Conservation (phyloP, 495 filamentous ascomycete species). For the Aspergillus bertholletiae region DNA sequence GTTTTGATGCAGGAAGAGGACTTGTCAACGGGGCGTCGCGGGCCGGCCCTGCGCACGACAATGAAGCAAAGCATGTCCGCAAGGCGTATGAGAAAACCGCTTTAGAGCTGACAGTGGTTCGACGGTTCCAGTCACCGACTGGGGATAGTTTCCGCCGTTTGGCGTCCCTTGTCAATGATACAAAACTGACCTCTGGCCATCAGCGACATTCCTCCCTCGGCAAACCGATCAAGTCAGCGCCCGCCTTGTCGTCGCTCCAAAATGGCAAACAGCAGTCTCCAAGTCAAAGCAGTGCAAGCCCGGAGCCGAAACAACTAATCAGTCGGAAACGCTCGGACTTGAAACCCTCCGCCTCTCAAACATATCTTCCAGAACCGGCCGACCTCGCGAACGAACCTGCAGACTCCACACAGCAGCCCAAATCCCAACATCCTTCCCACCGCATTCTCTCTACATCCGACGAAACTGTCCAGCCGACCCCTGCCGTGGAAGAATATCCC, state of each 20-base stretch:
- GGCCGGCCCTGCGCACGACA: constrained; percentile 29
- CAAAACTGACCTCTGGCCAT: constrained; percentile 12
- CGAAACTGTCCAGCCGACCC: constrained; percentile 22
- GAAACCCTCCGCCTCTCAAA: constrained; percentile 27
- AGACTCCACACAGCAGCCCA: constrained; percentile 18
- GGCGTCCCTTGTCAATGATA: constrained; percentile 22
- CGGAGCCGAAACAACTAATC: constrained; percentile 23
- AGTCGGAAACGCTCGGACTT: constrained; percentile 17
- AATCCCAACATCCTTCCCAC: constrained; percentile 35
- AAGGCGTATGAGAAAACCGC: constrained; percentile 45
- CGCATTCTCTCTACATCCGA: constrained; percentile 41
- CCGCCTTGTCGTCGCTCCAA: constrained; percentile 31
- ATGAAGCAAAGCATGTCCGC: constrained; percentile 39
- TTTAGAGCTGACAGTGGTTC: constrained; percentile 40
- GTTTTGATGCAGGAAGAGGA: constrained; percentile 31
- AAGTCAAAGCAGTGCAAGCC: constrained; percentile 17
- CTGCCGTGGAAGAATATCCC: constrained; percentile 21
- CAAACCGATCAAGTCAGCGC: constrained; percentile 39
- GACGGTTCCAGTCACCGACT: constrained; percentile 42
- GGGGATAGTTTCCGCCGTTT: constrained; percentile 41
- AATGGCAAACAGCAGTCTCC: constrained; percentile 19
- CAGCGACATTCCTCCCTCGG: constrained; percentile 23
- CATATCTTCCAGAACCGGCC: constrained; percentile 29
- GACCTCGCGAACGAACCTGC: constrained; percentile 28
- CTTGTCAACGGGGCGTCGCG: constrained; percentile 32